phyloP scores from a whole-genome alignment of 169 alveolate genomes.

The Plasmodium reichenowi region DNA sequence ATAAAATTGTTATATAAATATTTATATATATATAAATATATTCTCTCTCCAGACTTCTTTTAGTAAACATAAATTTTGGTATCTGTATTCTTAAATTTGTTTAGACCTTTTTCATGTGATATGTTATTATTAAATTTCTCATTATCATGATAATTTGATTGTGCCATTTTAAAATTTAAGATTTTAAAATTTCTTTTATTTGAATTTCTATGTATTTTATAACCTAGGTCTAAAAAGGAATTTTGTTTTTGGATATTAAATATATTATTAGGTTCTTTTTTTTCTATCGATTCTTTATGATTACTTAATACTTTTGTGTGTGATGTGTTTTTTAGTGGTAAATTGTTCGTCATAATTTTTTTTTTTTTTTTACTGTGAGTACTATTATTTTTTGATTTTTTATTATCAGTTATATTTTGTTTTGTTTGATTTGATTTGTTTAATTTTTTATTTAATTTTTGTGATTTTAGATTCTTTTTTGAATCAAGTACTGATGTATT shows the following conservation, averaged over 20 bases:
- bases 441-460: background rate
- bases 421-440: background rate
- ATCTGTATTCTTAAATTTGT: too few relatives aligned
- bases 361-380: background rate
- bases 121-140: background rate
- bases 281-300: background rate
- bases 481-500: background rate
- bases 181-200: slow-evolving; percentile 12
- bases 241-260: background rate
- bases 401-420: background rate
- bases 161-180: background rate
- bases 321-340: too few relatives aligned
- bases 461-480: background rate
- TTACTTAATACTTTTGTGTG: too few relatives aligned
- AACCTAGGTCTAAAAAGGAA: slow-evolving; percentile 18
- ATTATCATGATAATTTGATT: background rate
- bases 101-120: background rate
- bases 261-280: too few relatives aligned
- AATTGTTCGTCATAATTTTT: background rate
- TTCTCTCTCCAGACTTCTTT: too few relatives aligned
- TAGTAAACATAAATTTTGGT: too few relatives aligned
- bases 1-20: too few relatives aligned
- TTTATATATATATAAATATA: too few relatives aligned
- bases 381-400: background rate
- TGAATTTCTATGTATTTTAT: slow-evolving; percentile 3